Base-by-base conservation (phyloP, 305 asterid genomes). In the Fraxinus platypoda region DNA sequence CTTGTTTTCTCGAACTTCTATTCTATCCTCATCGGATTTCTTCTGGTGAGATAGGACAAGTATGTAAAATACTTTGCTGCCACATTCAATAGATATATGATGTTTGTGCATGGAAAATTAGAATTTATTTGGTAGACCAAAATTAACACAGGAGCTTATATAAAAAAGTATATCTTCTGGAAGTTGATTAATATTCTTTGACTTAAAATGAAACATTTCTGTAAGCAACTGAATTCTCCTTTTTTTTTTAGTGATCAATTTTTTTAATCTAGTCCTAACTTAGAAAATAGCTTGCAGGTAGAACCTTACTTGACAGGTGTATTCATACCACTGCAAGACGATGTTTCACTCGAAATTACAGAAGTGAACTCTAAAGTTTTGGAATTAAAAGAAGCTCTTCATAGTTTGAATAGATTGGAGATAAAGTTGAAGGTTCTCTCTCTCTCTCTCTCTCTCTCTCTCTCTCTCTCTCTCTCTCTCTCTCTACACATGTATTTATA, bases 381-480 rank as follows among this genome's bases (percentile, higher is more conserved):
- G 83, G 88, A 89, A 83, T 78, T 94, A 82, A 89, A 87, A 84
- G 94, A 91, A 89, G 91, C 91, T 85, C 92, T 92, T 81, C 83
- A 57, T n/a, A 88, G 78, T 89, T 85, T 94, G 88, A 94, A 90
- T 86, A 89, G 87, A 86, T 87, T 94, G 88, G 97, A 93, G 90
- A 91, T 94, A 85, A 94, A 93, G 88, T 84, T 94, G 91, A 92
- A 93, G 97, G 98, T 92, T 83, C 86, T 87, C 59, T 78, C 84
- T 66, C 78, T 81, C 74, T 76, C 75, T 80, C 84, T 78, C 75
- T 80, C 84, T 62, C 37, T 74, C 79, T 8, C 77, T 77, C n/a
- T n/a, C 59, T 78, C 84, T 66, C 78, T 81, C 74, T 76, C 75
- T 80, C 84, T 78, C 75, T 80, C 84, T 62, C 17, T 43, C 49